Percentiles rank a stretch among this genome's conserved stretches.
Conservation (phyloP, 495 filamentous ascomycete species). For the Lasiosphaeris hirsuta region DNA sequence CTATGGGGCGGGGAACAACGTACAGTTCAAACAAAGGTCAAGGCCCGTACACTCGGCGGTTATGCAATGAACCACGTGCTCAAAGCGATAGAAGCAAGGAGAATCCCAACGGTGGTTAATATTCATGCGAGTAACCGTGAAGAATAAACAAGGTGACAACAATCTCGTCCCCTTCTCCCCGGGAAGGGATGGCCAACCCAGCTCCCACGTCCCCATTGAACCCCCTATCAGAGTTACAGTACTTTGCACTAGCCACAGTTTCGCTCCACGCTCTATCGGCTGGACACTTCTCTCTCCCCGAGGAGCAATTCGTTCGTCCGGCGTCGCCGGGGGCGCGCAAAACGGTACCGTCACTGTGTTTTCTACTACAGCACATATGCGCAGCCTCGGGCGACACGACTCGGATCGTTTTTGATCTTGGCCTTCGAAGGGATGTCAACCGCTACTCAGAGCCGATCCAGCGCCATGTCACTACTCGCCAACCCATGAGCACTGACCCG, state of each 20-base stretch:
- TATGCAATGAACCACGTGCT: too few species aligned
- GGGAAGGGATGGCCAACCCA: too few species aligned
- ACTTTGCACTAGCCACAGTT: conserved; percentile 32
- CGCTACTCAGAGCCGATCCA: conserved; percentile 34
- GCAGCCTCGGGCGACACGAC: conserved; percentile 14
- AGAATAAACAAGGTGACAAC: too few species aligned
- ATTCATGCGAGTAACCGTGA: too few species aligned
- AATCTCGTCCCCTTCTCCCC: too few species aligned
- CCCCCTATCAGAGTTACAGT: too few species aligned
- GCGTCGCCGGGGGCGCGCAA: conserved; percentile 20
- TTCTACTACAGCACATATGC: conserved; percentile 36
- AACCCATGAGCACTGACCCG: conserved; percentile 33
- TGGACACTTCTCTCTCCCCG: conserved; percentile 39
- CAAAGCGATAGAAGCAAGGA: too few species aligned
- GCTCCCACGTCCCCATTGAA: too few species aligned
- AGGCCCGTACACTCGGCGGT: too few species aligned
- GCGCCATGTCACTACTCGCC: conserved; percentile 33
- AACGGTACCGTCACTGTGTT: conserved; percentile 27
- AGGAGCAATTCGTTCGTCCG: conserved; percentile 39
- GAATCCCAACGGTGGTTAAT: too few species aligned
- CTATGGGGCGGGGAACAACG: background rate
- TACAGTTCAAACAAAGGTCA: too few species aligned
- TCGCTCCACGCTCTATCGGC: conserved; percentile 45
- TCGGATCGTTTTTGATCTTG: conserved; percentile 42
- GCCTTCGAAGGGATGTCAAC: conserved; percentile 30